Conservation (phyloP, 306 rosid genomes). For the Quercus mongolica region DNA sequence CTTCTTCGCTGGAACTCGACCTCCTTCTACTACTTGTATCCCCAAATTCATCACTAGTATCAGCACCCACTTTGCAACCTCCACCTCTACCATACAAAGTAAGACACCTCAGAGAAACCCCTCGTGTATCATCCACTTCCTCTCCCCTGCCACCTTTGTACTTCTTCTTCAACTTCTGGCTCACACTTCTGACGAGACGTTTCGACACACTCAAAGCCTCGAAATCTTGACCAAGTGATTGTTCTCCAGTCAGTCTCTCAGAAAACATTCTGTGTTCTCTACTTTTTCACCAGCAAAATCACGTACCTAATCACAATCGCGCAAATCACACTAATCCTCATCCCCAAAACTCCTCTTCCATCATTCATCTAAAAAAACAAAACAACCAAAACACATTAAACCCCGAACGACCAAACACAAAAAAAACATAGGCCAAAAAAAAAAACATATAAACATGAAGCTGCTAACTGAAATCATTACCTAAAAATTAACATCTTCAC, state of each 20-base stretch:
- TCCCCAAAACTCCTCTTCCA: slow-evolving; percentile 26
- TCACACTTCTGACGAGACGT: slow-evolving; percentile 83
- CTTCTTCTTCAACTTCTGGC: slow-evolving; percentile 79
- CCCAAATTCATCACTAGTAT: slow-evolving; percentile 76
- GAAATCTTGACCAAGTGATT: slow-evolving; percentile 57
- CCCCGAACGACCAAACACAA: slow-evolving; percentile 10
- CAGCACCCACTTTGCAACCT: slow-evolving; percentile 99
- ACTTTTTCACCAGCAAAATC: slow-evolving; percentile 26
- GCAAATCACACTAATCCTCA: slow-evolving; percentile 16
- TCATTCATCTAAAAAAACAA: slow-evolving; percentile 21
- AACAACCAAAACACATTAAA: slow-evolving; percentile 25
- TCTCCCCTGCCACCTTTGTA: slow-evolving; percentile 42
- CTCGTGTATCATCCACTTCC: slow-evolving; percentile 59
- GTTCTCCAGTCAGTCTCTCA: slow-evolving; percentile 49
- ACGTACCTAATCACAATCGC: slow-evolving; percentile 33
- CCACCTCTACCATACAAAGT: slow-evolving; percentile 81
- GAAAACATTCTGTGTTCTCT: slow-evolving; percentile 55
- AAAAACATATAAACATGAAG: background rate
- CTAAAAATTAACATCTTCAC: background rate
- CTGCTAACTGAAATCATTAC: background rate
- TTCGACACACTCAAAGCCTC: slow-evolving; percentile 73
- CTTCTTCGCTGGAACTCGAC: slow-evolving; percentile 89
- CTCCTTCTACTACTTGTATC: slow-evolving; percentile 77
- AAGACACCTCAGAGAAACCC: slow-evolving; percentile 76
- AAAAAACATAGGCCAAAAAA: background rate